phyloP scores from a whole-genome alignment of 768 basidiomycete genomes.

The Mycena polygramma region DNA sequence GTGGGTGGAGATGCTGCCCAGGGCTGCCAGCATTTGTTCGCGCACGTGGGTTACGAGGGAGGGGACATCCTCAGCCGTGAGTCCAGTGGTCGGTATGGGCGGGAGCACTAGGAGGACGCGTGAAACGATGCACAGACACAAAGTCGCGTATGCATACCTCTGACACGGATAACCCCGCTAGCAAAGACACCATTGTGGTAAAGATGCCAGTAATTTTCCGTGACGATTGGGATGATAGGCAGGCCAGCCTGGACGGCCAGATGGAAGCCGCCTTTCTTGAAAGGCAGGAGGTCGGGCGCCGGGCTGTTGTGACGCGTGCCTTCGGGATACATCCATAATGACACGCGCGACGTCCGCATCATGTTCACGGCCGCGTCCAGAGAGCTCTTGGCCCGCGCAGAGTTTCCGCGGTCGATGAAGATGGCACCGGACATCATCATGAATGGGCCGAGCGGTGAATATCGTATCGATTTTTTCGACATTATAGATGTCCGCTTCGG shows the following conservation, averaged over 20 bases:
- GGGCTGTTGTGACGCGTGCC: constrained; percentile 87
- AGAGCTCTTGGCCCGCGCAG: constrained; percentile 77
- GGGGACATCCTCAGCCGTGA: constrained; percentile 78
- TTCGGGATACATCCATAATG: constrained; percentile 96
- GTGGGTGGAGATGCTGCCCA: constrained; percentile 82
- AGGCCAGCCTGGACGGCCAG: constrained; percentile 91
- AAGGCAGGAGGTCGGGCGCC: constrained; percentile 77
- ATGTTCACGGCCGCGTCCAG: constrained; percentile 81
- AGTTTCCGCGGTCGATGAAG: constrained; percentile 92
- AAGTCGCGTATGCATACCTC: constrained; percentile 65
- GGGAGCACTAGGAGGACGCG: constrained; percentile 78
- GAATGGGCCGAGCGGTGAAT: constrained; percentile 90
- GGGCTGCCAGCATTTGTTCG: constrained; percentile 81
- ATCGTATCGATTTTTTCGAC: constrained; percentile 92
- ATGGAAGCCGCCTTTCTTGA: constrained; percentile 99
- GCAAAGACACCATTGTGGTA: constrained; percentile 86
- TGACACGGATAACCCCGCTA: constrained; percentile 81
- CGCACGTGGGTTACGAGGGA: constrained; percentile 77
- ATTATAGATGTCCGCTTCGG: constrained; percentile 88
- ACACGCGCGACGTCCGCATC: constrained; percentile 79
- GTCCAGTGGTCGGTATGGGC: constrained; percentile 81
- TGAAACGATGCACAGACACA: constrained; percentile 2
- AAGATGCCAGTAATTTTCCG: constrained; percentile 92
- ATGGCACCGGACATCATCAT: constrained; percentile 92
- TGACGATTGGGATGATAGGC: constrained; percentile 92